Evolutionary conservation across 1,284 basidiomycete genomes (phyloP), one percentile per base, ranked within the genome.

Genomic region (Pisolithus thermaeus): DNA sequence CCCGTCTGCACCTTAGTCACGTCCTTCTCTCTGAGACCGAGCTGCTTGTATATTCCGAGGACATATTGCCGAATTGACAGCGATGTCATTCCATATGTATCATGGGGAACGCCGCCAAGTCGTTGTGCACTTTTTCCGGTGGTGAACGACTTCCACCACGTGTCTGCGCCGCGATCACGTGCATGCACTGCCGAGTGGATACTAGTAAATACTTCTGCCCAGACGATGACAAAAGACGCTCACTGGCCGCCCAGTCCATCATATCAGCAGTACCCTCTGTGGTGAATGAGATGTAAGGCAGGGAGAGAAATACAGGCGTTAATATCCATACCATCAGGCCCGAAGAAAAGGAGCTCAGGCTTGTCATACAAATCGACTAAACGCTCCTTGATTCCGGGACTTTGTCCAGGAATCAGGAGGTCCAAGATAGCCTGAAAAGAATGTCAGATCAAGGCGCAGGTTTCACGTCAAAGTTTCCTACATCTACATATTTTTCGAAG

Each of bases 161-260:
- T 80, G 62, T 87, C 86, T 7, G 92, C 92, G 28, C 92, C 93
- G 44, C 92, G 90, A 22, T 73, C 69, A 45, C 90, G 88, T 14
- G 92, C 92, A 58, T 96, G 93, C 57, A 91, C 87, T 83, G 62
- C n/a, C n/a, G 8, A 22, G 56, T 42, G 59, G 36, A 7, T 20
- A 22, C 11, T 35, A 37, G 23, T 37, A 53, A 16, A 62, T 23
- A 56, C 46, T 25, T 28, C 46, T n/a, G 39, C 14, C 16, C 41
- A 46, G 4, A 50, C 22, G 12, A 41, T 39, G 30, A 20, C 12
- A 22, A 49, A 40, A 37, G 37, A 28, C 52, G 79, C 87, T 78
- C 81, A 97, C 95, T 63, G 18, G 93, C 93, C 49, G 94, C 96
- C 96, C 96, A 99, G 75, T 99, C 97, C 97, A 99, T 99, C 83